Percentiles rank a stretch among this genome's conserved stretches.
phyloP scores from a whole-genome alignment of 192 early-diverging fungal species.

The Dimargaris xerosporica region DNA sequence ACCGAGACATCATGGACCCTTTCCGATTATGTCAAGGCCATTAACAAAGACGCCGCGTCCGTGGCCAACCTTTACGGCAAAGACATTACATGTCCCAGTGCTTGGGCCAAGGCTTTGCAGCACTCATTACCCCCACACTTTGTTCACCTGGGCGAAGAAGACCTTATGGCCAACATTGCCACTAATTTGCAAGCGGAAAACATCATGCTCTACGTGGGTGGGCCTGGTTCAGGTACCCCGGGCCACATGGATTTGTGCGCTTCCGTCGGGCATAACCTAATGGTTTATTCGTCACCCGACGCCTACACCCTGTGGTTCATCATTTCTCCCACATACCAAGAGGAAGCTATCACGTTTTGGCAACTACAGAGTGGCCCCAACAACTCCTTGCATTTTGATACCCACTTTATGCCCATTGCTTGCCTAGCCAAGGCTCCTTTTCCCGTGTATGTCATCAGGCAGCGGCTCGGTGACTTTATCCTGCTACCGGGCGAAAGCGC shows the following conservation, averaged over 20 bases:
- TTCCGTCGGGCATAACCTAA: slow-evolving; percentile 21
- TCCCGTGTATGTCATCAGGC: slow-evolving; percentile 17
- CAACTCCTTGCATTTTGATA: background rate
- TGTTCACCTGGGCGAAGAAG: background rate
- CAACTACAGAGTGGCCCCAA: background rate
- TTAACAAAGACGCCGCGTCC: background rate
- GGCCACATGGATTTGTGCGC: slow-evolving; percentile 23
- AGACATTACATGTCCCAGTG: background rate
- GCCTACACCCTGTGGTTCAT: slow-evolving; percentile 20
- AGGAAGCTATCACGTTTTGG: slow-evolving; percentile 14
- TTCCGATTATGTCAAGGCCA: too few species aligned
- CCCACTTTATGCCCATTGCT: background rate
- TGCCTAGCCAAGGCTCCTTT: slow-evolving; percentile 17
- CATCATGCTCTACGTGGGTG: slow-evolving; percentile 7
- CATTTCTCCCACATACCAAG: slow-evolving; percentile 5
- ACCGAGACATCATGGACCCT: too few species aligned
- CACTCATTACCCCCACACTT: background rate
- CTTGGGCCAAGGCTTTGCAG: background rate
- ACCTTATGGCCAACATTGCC: background rate
- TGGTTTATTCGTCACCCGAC: slow-evolving; percentile 14
- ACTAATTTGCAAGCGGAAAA: background rate
- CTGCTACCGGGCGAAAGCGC: slow-evolving; percentile 17
- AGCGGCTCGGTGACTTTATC: slow-evolving; percentile 20
- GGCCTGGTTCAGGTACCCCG: slow-evolving; percentile 16
- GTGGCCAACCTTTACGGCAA: slow-evolving; percentile 1